Conservation (phyloP, 2,329 filamentous ascomycete species). For the Cladophialophora psammophila region DNA sequence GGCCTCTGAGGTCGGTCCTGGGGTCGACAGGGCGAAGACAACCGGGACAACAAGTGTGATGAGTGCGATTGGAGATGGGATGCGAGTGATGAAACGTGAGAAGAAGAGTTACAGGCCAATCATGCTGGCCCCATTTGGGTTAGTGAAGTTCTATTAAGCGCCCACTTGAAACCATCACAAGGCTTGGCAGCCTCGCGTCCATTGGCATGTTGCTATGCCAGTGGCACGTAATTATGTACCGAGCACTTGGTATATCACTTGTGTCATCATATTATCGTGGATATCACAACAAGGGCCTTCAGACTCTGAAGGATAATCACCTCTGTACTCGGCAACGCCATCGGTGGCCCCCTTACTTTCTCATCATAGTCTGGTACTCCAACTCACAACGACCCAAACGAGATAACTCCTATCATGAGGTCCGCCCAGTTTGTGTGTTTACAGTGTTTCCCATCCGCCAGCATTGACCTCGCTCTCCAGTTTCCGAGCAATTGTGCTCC, state of each 20-base stretch:
- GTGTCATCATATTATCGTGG: too few species aligned
- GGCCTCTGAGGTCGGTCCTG: constrained; percentile 4
- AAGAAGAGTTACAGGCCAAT: constrained; percentile 17
- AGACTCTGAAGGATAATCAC: background rate
- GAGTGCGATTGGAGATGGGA: constrained; percentile 25
- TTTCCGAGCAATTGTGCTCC: constrained; percentile 86
- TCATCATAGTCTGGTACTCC: background rate
- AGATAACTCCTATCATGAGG: too few species aligned
- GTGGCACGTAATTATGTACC: too few species aligned
- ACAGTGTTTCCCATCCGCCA: constrained; percentile 85
- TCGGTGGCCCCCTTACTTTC: background rate
- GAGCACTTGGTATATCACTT: background rate
- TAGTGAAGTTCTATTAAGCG: constrained; percentile 27
- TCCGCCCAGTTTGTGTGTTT: background rate
- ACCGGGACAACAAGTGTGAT: constrained; percentile 21
- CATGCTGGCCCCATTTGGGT: background rate
- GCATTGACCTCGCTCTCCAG: constrained; percentile 96
- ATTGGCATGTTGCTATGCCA: background rate
- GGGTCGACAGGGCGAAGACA: constrained; percentile 9
- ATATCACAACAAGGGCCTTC: background rate
- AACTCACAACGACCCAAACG: background rate
- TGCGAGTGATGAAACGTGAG: constrained; percentile 27
- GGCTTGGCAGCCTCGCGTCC: constrained; percentile 4
- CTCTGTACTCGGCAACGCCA: background rate
- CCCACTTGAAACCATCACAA: constrained; percentile 26